A percentile compares a stretch with the other conserved stretches of the same genome.
Conservation (phyloP, 169 alveolate genomes). For the Plasmodium yoelii region DNA sequence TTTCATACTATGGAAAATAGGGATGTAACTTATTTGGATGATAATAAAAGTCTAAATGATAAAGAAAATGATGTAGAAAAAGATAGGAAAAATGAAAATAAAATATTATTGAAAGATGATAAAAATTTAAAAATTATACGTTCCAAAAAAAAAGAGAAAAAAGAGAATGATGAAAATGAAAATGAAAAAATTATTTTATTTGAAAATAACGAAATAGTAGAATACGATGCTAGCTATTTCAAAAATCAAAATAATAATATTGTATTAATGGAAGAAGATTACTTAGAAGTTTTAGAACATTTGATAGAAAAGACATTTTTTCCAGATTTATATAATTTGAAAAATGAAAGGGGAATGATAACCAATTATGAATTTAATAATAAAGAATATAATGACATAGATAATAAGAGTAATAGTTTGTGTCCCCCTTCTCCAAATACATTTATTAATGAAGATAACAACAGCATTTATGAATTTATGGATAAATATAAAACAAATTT, state of each 20-base stretch:
- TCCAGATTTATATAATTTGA: slow-evolving; percentile 79
- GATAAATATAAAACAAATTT: slow-evolving; percentile 24
- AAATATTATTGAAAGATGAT: neutral
- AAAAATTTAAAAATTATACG: neutral
- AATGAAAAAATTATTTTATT: slow-evolving; percentile 50
- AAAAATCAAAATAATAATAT: slow-evolving; percentile 17
- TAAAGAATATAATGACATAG: neutral
- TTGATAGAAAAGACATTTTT: slow-evolving; percentile 84
- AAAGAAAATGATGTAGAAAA: slow-evolving; percentile 19
- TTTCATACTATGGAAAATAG: too few species aligned
- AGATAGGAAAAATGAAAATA: neutral
- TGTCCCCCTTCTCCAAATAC: neutral
- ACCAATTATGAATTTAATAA: neutral
- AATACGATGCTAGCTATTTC: slow-evolving; percentile 39
- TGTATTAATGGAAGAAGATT: slow-evolving; percentile 82
- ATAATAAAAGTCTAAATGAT: neutral
- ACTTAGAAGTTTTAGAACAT: slow-evolving; percentile 79
- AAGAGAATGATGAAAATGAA: neutral
- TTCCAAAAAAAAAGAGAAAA: neutral
- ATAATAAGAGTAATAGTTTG: neutral
- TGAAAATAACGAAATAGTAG: slow-evolving; percentile 62
- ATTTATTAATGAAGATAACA: neutral
- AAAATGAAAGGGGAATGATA: slow-evolving; percentile 31
- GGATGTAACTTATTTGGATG: too few species aligned
- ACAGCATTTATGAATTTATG: slow-evolving; percentile 14